Evolutionary conservation across 208 protist genomes (phyloP), one percentile per base, ranked within the genome.

Genomic region (Trypanosoma brucei): DNA sequence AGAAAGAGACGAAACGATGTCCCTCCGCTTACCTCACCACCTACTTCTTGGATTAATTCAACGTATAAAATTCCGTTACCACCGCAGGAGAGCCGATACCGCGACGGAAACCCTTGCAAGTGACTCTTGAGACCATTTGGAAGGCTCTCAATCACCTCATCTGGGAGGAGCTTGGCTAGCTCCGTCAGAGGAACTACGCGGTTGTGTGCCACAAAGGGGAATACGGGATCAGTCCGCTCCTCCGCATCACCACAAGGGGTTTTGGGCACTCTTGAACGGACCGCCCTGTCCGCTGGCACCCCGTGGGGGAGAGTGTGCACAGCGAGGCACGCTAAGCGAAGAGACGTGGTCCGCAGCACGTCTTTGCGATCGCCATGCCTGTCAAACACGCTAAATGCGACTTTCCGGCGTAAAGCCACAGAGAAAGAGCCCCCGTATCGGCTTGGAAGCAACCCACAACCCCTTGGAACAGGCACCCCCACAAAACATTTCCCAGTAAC

Each of bases 81-180:
- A 46, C 9, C 37, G 37, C 39, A 22, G 34, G 56, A 62, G 30
- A 75, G 45, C n/a, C 50, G 62, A 53, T 75, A 75, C 0, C 62
- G 49, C 31, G 6, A n/a, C 31, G 69, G 69, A 61, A 75, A 75
- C 6, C 38, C 22, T 36, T 70, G 44, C 33, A 75, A 33, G 45
- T 75, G 69, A 56, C 38, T 52, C 33, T 62, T 68, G 33, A 75
- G 50, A 9, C 69, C 69, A 55, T 49, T 51, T 30, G 60, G 40
- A 11, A 75, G 31, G 14, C 59, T 40, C 50, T 75, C 63, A 48
- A 75, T 56, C 30, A 75, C 69, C 3, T 69, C 69, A 59, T 75
- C 69, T 13, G 69, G 69, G 13, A 75, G 57, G 35, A 33, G 7
- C 50, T 64, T 62, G 22, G 69, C 61, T 22, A 75, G 39, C n/a